phyloP scores from a whole-genome alignment of 2,329 filamentous ascomycete species.

The Aureobasidium sp. region DNA sequence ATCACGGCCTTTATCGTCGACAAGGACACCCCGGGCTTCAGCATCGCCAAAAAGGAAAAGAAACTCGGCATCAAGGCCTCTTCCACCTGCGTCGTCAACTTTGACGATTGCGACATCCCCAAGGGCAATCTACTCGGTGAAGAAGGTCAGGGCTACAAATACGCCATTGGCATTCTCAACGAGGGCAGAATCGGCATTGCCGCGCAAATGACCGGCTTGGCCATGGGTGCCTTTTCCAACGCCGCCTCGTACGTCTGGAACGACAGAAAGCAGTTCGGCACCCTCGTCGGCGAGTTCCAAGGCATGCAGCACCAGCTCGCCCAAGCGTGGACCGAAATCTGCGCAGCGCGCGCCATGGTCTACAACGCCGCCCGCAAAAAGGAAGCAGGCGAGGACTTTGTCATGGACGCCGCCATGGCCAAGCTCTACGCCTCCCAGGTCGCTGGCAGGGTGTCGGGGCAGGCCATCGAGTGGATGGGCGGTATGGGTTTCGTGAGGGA shows the following conservation, averaged over 20 bases:
- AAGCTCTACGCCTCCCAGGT: conserved; percentile 94
- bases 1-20: conserved; percentile 95
- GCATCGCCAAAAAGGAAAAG: conserved; percentile 99
- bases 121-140: conserved; percentile 80
- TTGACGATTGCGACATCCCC: conserved; percentile 90
- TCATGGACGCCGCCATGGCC: conserved; percentile 93
- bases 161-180: conserved; percentile 87
- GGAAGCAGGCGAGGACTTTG: conserved; percentile 93
- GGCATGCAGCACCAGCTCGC: conserved; percentile 99
- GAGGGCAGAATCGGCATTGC: conserved; percentile 97
- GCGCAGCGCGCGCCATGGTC: conserved; percentile 80
- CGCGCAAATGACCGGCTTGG: conserved; percentile 96
- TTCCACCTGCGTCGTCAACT: conserved; percentile 94
- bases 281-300: conserved; percentile 92
- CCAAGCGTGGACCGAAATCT: conserved; percentile 89
- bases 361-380: conserved; percentile 97
- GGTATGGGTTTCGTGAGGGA: conserved; percentile 98
- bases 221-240: conserved; percentile 90
- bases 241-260: conserved; percentile 94
- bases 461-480: conserved; percentile 97
- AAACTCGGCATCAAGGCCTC: conserved; percentile 95
- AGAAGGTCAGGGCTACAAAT: conserved; percentile 92
- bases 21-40: conserved; percentile 81
- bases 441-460: conserved; percentile 72
- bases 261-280: conserved; percentile 93